phyloP scores from a whole-genome alignment of 768 basidiomycete genomes.

The Mycena filopes region DNA sequence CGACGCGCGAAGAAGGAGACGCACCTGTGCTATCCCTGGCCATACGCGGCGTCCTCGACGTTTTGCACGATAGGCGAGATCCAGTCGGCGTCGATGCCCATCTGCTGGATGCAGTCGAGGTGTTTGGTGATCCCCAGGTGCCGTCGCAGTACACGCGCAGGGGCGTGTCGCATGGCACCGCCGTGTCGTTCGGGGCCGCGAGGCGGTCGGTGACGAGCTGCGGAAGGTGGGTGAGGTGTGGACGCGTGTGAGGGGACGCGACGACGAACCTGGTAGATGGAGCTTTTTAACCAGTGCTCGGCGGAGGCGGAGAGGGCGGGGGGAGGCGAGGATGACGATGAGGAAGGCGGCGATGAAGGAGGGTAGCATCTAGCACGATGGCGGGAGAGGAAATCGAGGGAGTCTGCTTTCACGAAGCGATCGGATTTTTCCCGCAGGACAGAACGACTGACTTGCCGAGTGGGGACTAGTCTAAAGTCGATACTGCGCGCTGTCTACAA shows the following conservation, averaged over 20 bases:
- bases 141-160: constrained; percentile 75
- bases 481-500: no score
- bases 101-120: constrained; percentile 78
- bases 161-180: constrained; percentile 62
- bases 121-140: constrained; percentile 72
- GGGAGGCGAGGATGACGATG: constrained; percentile 34
- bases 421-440: no score
- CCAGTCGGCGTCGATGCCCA: constrained; percentile 84
- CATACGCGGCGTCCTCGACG: constrained; percentile 70
- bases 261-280: constrained; percentile 61
- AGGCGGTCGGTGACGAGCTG: constrained; percentile 76
- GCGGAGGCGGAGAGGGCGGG: constrained; percentile 53
- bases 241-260: background rate
- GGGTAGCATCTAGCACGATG: constrained; percentile 24
- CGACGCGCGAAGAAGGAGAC: constrained; percentile 45
- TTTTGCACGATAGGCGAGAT: constrained; percentile 79
- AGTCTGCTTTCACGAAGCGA: no score
- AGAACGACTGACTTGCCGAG: no score
- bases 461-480: no score
- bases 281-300: constrained; percentile 60
- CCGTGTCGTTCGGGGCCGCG: constrained; percentile 59
- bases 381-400: no score
- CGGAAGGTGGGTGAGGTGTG: constrained; percentile 48
- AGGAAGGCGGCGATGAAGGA: constrained; percentile 11
- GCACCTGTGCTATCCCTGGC: constrained; percentile 80